These are phyloP conservation scores for Fraxinus ornus DNA, from an alignment of 305 asterid species.

Conservation along the genomic window DNA sequence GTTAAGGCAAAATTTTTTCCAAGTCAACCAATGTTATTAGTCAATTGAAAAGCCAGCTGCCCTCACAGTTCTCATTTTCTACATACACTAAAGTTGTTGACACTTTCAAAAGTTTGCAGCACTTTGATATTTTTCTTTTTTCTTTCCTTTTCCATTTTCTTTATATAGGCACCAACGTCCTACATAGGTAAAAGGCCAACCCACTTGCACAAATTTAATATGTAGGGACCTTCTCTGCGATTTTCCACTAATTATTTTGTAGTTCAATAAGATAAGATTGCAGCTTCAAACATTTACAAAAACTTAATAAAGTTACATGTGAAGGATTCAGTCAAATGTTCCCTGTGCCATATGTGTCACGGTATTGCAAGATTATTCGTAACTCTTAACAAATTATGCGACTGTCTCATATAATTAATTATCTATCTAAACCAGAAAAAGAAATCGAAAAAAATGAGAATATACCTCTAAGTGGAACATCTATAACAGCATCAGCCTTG, in stretches of 20 bases:
- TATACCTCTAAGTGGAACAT: slow-evolving; percentile 76
- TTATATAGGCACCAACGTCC: not conserved
- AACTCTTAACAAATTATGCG: not conserved
- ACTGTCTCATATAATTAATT: not conserved
- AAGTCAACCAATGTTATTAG: not conserved
- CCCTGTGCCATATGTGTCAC: not conserved
- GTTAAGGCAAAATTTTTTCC: not conserved
- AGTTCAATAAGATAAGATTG: not conserved
- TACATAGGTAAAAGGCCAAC: not conserved
- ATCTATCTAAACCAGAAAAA: not conserved
- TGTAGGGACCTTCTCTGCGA: not conserved
- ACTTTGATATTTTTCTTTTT: not conserved
- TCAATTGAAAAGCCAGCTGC: not conserved
- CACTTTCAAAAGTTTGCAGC: not conserved
- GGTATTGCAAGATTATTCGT: not conserved
- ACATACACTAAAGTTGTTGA: not conserved
- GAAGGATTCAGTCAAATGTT: not conserved
- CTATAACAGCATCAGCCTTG: slow-evolving; percentile 50
- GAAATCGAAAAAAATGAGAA: not conserved
- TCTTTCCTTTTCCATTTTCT: not conserved
- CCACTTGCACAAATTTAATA: not conserved
- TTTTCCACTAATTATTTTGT: not conserved
- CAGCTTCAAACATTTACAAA: not conserved
- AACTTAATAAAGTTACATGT: not conserved
- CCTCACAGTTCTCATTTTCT: not conserved